phyloP scores from a whole-genome alignment of 2,329 filamentous ascomycete species.

The Penicillium sumatraense region DNA sequence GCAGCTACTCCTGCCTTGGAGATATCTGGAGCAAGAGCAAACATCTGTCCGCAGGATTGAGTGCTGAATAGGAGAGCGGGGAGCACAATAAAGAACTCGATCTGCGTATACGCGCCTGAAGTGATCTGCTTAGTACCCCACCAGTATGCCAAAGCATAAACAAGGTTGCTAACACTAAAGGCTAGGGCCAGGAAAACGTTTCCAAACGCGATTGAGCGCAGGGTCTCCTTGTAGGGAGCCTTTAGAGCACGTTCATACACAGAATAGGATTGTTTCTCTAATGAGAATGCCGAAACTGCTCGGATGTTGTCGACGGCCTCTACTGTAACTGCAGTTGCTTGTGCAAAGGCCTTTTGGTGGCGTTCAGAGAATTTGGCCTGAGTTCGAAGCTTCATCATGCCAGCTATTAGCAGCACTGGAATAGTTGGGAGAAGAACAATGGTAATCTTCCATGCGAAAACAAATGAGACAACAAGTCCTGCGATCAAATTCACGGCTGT shows the following conservation, averaged over 20 bases:
- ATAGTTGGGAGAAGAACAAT: conserved; percentile 72
- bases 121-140: conserved; percentile 75
- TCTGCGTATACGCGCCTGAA: conserved; percentile 65
- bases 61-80: conserved; percentile 73
- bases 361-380: conserved; percentile 62
- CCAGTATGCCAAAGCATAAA: conserved; percentile 79
- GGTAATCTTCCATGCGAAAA: conserved; percentile 76
- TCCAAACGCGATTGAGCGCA: conserved; percentile 50
- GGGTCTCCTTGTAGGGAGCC: conserved; percentile 52
- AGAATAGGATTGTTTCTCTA: conserved; percentile 54
- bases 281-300: conserved; percentile 55
- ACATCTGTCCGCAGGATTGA: conserved; percentile 74
- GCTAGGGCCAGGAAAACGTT: conserved; percentile 51
- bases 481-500: conserved; percentile 71
- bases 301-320: conserved; percentile 58
- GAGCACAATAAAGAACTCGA: conserved; percentile 74
- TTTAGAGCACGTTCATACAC: conserved; percentile 51
- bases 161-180: conserved; percentile 60
- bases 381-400: conserved; percentile 68
- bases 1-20: conserved; percentile 66
- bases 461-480: conserved; percentile 69
- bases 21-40: conserved; percentile 74
- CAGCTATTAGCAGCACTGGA: conserved; percentile 69
- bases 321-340: conserved; percentile 55
- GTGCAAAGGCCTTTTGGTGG: conserved; percentile 55